Conservation (phyloP, 148 eudicot genomes). For the Rhododendron ovatum region DNA sequence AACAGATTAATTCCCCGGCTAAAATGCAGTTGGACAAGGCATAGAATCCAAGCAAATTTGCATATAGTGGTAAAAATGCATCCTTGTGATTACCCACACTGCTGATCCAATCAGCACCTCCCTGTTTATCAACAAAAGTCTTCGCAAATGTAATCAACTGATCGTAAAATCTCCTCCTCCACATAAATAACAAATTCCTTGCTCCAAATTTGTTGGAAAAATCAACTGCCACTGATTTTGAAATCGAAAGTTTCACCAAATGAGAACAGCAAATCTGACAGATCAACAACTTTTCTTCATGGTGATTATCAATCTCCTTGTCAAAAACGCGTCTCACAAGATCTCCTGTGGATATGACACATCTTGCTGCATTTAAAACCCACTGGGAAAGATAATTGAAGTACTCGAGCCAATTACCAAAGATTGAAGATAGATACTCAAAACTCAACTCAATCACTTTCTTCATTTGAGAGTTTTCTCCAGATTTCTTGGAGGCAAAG, state of each 20-base stretch:
- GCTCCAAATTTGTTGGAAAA: slow-evolving; percentile 13
- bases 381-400: slow-evolving; percentile 61
- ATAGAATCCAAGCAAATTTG: slow-evolving; percentile 67
- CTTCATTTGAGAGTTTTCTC: slow-evolving; percentile 60
- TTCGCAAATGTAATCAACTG: slow-evolving; percentile 47
- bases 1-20: slow-evolving; percentile 15
- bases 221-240: slow-evolving; percentile 21
- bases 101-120: slow-evolving; percentile 65
- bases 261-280: slow-evolving; percentile 82
- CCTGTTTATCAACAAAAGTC: slow-evolving; percentile 31
- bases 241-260: slow-evolving; percentile 45
- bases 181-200: slow-evolving; percentile 26
- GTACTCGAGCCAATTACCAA: slow-evolving; percentile 66
- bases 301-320: slow-evolving; percentile 92
- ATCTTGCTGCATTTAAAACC: slow-evolving; percentile 54
- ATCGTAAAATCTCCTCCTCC: slow-evolving; percentile 57
- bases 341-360: slow-evolving; percentile 51
- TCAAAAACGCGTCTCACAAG: slow-evolving; percentile 86
- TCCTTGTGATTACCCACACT: slow-evolving; percentile 92
- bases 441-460: slow-evolving; percentile 72
- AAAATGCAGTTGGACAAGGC: slow-evolving; percentile 58
- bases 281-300: slow-evolving; percentile 80
- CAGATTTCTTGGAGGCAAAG: slow-evolving; percentile 30
- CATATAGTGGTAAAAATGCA: slow-evolving; percentile 81
- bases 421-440: slow-evolving; percentile 58